These are phyloP conservation scores for Mucor sp. DNA, from an alignment of 371 early-diverging fungal species.

Conservation along the genomic window DNA sequence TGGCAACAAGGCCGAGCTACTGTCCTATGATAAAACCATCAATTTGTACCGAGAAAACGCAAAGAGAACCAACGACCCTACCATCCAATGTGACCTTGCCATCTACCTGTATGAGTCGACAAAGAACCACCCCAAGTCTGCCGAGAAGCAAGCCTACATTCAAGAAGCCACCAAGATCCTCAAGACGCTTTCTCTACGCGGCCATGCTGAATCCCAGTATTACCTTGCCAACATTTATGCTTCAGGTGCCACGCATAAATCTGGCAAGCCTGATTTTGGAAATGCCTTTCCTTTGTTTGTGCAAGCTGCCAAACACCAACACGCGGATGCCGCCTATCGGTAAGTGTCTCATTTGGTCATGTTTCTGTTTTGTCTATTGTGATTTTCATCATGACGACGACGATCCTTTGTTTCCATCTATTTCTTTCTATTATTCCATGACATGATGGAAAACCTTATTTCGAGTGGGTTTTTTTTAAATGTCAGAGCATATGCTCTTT, in stretches of 20 bases:
- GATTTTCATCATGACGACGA: background rate
- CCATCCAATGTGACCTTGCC: conserved; percentile 78
- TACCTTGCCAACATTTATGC: conserved; percentile 68
- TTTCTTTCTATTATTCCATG: background rate
- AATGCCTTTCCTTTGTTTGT: conserved; percentile 70
- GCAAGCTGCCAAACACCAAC: conserved; percentile 69
- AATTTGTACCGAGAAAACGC: conserved; percentile 69
- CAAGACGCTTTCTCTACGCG: conserved; percentile 55
- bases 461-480: background rate
- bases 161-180: conserved; percentile 62
- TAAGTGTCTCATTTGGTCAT: conserved; percentile 15
- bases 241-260: conserved; percentile 51
- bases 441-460: background rate
- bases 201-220: conserved; percentile 67
- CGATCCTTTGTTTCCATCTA: background rate
- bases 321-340: conserved; percentile 67
- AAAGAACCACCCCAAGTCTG: conserved; percentile 35
- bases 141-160: conserved; percentile 49
- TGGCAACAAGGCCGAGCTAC: conserved; percentile 61
- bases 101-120: conserved; percentile 66
- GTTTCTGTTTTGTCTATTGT: background rate
- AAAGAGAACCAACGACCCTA: conserved; percentile 68
- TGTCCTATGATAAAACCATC: conserved; percentile 68
- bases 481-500: background rate
- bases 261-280: conserved; percentile 57